A percentile compares a stretch with the other conserved stretches of the same genome.
phyloP scores from a whole-genome alignment of 192 early-diverging fungal genomes.

The Phycomyces nitens region DNA sequence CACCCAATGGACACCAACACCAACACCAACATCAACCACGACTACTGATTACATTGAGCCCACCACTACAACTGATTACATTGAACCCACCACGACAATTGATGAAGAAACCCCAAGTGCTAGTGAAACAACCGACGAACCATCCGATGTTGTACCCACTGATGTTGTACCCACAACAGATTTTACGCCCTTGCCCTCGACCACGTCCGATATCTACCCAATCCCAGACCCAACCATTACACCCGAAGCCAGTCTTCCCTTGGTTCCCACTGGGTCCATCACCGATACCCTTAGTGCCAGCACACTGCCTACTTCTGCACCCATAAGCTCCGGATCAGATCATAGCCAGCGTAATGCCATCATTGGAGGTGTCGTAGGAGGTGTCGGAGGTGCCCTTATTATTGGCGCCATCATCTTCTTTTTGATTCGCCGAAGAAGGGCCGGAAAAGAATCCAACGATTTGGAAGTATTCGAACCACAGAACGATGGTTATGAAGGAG shows the following conservation, averaged over 20 bases:
- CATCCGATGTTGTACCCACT: too few species aligned
- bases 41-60: neutral
- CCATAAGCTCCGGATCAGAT: neutral
- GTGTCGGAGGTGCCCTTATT: slow-evolving; percentile 19
- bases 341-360: slow-evolving; percentile 16
- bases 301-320: neutral
- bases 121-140: too few species aligned
- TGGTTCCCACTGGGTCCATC: too few species aligned
- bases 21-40: neutral
- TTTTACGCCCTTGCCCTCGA: too few species aligned
- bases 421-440: slow-evolving; percentile 8
- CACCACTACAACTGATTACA: neutral
- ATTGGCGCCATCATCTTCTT: slow-evolving; percentile 12
- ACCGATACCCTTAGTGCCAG: neutral
- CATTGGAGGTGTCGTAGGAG: slow-evolving; percentile 26
- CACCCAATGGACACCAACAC: neutral
- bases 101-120: neutral
- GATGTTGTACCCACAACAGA: too few species aligned
- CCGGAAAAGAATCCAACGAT: neutral
- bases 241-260: too few species aligned
- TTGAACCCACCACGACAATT: neutral
- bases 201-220: too few species aligned
- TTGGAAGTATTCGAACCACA: slow-evolving; percentile 28
- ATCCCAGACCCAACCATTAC: too few species aligned
- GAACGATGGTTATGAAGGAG: slow-evolving; percentile 11